Percentiles rank a stretch among this genome's conserved stretches.
Conservation (phyloP, 176 grass and related monocot species). For the Leersia perrieri region DNA sequence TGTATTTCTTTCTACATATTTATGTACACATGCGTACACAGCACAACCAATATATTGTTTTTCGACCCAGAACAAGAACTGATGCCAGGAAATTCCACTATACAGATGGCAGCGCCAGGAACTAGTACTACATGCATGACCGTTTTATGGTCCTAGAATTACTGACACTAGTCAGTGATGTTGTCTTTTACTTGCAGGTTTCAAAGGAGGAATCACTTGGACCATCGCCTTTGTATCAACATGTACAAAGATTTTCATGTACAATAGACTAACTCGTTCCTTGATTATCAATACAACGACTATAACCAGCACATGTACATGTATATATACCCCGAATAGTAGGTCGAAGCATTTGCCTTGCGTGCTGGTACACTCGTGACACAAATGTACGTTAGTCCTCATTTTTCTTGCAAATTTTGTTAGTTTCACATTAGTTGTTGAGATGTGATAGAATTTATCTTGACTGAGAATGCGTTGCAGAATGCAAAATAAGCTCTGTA, state of each 20-base stretch:
- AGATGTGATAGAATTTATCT: slow-evolving; percentile 5
- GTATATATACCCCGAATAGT: slow-evolving; percentile 24
- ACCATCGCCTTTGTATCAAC: slow-evolving; percentile 26
- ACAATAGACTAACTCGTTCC: slow-evolving; percentile 47
- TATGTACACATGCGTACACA: background rate
- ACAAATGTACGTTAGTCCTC: background rate
- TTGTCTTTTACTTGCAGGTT: slow-evolving; percentile 18
- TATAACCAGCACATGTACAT: slow-evolving; percentile 32
- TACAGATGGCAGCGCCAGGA: background rate
- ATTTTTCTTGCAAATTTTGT: background rate
- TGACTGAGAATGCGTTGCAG: slow-evolving; percentile 15
- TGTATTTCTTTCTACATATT: background rate
- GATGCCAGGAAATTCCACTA: background rate
- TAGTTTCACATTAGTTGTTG: slow-evolving; percentile 1
- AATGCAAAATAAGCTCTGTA: slow-evolving; percentile 31
- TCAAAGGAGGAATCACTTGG: slow-evolving; percentile 45
- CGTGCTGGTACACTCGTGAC: slow-evolving; percentile 24
- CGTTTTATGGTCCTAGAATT: background rate
- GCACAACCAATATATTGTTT: background rate
- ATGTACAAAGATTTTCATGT: slow-evolving; percentile 49
- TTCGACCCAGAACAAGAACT: background rate
- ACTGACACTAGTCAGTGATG: background rate
- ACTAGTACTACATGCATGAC: background rate
- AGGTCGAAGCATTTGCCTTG: background rate
- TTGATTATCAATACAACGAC: slow-evolving; percentile 5